These are phyloP conservation scores for Caloboletus inedulis DNA, from an alignment of 1,284 basidiomycete genomes.

Conservation along the genomic window DNA sequence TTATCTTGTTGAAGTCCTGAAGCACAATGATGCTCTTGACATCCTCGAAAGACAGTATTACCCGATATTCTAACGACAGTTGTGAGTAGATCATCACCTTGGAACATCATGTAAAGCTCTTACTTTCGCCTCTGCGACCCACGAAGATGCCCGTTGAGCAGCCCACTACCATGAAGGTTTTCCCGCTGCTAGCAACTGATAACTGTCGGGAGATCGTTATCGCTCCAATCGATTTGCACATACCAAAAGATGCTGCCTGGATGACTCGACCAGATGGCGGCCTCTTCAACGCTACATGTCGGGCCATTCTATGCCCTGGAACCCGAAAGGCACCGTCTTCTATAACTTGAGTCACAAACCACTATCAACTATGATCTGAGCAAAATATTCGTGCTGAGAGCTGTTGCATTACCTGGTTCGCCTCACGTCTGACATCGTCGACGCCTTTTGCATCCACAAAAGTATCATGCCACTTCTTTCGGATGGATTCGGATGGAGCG, in stretches of 20 bases:
- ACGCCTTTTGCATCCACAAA: slow-evolving; percentile 61
- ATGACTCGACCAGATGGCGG: slow-evolving; percentile 54
- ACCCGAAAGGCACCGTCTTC: slow-evolving; percentile 61
- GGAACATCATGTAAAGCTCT: slow-evolving; percentile 23
- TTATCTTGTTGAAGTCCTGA: slow-evolving; percentile 59
- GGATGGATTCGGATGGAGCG: slow-evolving; percentile 50
- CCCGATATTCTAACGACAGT: slow-evolving; percentile 48
- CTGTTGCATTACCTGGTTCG: slow-evolving; percentile 54
- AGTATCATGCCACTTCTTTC: slow-evolving; percentile 61
- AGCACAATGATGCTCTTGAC: slow-evolving; percentile 55
- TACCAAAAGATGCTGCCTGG: slow-evolving; percentile 62
- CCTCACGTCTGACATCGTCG: slow-evolving; percentile 59
- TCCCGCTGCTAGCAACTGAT: slow-evolving; percentile 41
- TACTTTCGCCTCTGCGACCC: slow-evolving; percentile 49
- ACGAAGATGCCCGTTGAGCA: slow-evolving; percentile 67
- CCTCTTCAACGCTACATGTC: slow-evolving; percentile 32
- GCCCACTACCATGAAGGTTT: slow-evolving; percentile 57
- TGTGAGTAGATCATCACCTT: slow-evolving; percentile 1
- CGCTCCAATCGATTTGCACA: slow-evolving; percentile 22
- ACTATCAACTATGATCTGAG: slow-evolving; percentile 39
- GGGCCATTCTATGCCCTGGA: slow-evolving; percentile 34
- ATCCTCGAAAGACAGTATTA: slow-evolving; percentile 48
- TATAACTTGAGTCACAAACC: slow-evolving; percentile 58
- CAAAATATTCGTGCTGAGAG: not conserved
- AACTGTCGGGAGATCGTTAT: not conserved